Percentiles rank a stretch among this genome's conserved stretches.
phyloP scores from a whole-genome alignment of 192 early-diverging fungal species.

The Mortierella hygrophila region DNA sequence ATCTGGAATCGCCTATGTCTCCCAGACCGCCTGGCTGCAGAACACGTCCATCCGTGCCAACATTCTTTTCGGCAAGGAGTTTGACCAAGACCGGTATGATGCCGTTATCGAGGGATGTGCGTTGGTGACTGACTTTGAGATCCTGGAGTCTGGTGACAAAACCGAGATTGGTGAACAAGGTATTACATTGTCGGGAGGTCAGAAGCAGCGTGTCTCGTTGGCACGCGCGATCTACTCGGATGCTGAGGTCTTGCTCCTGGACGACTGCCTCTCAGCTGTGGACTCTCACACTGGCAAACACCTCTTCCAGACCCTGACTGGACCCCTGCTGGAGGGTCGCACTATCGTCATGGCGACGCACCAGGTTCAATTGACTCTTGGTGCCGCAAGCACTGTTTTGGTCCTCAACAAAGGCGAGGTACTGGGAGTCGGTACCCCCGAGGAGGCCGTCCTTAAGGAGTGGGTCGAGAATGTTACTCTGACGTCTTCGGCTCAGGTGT shows the following conservation, averaged over 20 bases:
- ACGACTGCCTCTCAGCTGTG: slow-evolving; percentile 92
- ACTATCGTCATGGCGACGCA: slow-evolving; percentile 93
- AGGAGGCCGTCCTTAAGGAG: slow-evolving; percentile 45
- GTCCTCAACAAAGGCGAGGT: slow-evolving; percentile 62
- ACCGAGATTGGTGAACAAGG: slow-evolving; percentile 87
- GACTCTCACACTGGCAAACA: slow-evolving; percentile 86
- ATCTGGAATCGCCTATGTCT: slow-evolving; percentile 81
- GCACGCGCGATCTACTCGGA: slow-evolving; percentile 87
- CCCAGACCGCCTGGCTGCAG: slow-evolving; percentile 78
- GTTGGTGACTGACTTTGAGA: slow-evolving; percentile 65
- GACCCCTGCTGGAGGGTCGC: slow-evolving; percentile 76
- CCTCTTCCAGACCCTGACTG: slow-evolving; percentile 82
- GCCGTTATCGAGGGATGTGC: slow-evolving; percentile 68
- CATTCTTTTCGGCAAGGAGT: slow-evolving; percentile 73
- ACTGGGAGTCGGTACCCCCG: slow-evolving; percentile 39
- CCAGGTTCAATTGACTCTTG: slow-evolving; percentile 72
- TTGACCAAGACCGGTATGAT: slow-evolving; percentile 63
- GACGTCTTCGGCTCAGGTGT: not conserved
- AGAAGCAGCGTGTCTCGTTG: slow-evolving; percentile 88
- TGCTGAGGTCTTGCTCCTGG: slow-evolving; percentile 76
- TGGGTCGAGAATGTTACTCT: slow-evolving; percentile 58
- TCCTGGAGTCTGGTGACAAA: slow-evolving; percentile 67
- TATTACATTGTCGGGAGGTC: slow-evolving; percentile 86
- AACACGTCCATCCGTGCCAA: slow-evolving; percentile 85
- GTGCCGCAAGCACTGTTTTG: slow-evolving; percentile 63